Base-by-base conservation (phyloP, 1,284 basidiomycete species). In the Heterobasidion occidentale region DNA sequence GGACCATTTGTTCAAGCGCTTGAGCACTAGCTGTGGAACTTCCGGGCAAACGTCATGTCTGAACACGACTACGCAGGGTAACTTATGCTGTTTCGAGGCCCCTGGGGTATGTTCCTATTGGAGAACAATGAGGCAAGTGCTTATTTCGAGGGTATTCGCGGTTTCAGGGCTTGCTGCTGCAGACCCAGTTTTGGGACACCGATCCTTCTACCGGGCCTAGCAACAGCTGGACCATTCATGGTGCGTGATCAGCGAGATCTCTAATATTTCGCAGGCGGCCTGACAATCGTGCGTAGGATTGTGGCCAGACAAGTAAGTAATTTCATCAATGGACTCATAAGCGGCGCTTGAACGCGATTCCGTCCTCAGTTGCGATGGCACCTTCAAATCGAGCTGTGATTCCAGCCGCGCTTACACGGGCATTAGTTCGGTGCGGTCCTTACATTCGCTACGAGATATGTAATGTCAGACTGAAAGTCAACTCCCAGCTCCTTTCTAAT, bases 161-260 rank as follows among this genome's bases (percentile, higher is more conserved):
- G 33, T 44, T 59, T 12, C 56, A 86, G 84, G 85, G 84, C 46
- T 67, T 84, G 46, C 62, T 88, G 38, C 64, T 85, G 56, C 83
- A 86, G 65, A 83, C 83, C 3, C 85, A 84, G 80, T 83, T 84
- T 65, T 86, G 84, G 82, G 83, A 86, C 60, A 77, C 77, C 2
- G 60, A 79, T 55, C 84, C 88, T 0, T 69, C 79, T 1, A 83
- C 81, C 33, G 86, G 86, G 2, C 86, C 89, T 17, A 65, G 63
- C 9, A 63, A 86, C 64, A 86, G 81, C 62, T 90, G 88, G 87
- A 88, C 86, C 0, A 86, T 90, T 60, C 87, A 89, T 56, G 87
- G 87, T 83, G 59, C 50, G 77, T 60, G 5, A 20, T 46, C 19
- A 27, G 5, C 20, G 15, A 51, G 47, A 34, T 19, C n/a, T 42